Base-by-base conservation (phyloP, 2,329 filamentous ascomycete species). In the Trematosphaeria pertusa region DNA sequence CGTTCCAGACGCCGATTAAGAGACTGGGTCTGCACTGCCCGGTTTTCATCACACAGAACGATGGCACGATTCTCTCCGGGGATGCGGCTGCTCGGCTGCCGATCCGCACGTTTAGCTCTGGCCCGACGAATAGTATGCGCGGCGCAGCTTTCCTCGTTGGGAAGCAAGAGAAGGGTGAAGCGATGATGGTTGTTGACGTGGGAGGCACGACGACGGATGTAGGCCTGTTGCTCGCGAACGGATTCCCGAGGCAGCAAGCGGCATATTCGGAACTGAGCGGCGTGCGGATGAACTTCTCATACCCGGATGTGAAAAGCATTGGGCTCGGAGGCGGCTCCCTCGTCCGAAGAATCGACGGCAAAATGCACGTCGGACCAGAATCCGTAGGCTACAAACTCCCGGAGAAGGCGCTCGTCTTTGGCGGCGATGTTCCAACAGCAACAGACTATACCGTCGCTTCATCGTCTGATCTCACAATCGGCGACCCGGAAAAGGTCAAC, bases 171-270 rank as follows among this genome's bases (percentile, higher is more conserved):
- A 53, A 62, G 12, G 56, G 56, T 7, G 62, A 82, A 76, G 51
- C 81, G 72, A 30, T 82, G 55, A 81, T 87, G 72, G 84, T 87
- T 0, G 80, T 87, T 2, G 85, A 88, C 57, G 81, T 88, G 42
- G 85, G 85, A 0, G 85, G 85, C 2, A 88, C 85, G 0, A 87
- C 85, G 0, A 81, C 83, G 0, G 85, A 87, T 54, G 81, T 86
- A 9, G 84, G 85, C 0, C 66, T 86, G 0, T 65, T 88, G 3
- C 75, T 84, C 5, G 75, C 79, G 0, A 86, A 81, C 37, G 85
- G 85, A 0, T 85, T 87, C 38, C 86, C 85, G 0, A 75, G 84
- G 22, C 82, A 86, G 62, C 79, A 82, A 38, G 81, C 83, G 4
- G 82, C 83, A 0, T 87, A 84, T 51, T 84, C 81, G 24, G 79